phyloP scores from a whole-genome alignment of 805 yeast genomes.

The Babjeviella inositovora region DNA sequence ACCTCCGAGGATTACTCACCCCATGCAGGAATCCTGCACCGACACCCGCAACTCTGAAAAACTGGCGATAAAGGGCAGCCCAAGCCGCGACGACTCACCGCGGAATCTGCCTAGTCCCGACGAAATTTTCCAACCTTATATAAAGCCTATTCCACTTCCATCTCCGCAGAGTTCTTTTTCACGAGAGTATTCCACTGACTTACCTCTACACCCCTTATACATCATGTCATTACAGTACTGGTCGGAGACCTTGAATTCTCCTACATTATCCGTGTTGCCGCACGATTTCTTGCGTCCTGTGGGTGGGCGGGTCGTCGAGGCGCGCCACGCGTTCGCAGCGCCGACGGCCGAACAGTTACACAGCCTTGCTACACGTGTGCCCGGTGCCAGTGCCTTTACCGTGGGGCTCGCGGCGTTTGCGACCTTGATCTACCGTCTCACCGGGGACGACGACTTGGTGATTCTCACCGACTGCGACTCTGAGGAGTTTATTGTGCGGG shows the following conservation, averaged over 20 bases:
- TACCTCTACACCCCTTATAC: no score
- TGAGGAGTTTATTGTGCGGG: conserved; percentile 44
- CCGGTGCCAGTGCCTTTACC: conserved; percentile 17
- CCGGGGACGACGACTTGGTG: conserved; percentile 93
- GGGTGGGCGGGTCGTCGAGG: conserved; percentile 50
- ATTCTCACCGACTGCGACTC: conserved; percentile 48
- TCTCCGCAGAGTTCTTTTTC: no score
- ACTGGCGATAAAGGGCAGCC: no score
- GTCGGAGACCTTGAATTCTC: conserved; percentile 52
- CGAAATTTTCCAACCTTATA: no score
- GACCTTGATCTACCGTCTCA: conserved; percentile 57
- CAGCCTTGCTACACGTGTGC: conserved; percentile 1
- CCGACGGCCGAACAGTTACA: conserved; percentile 3
- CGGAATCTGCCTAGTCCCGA: no score
- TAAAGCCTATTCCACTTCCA: no score
- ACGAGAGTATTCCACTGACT: no score
- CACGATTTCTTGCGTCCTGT: conserved; percentile 74
- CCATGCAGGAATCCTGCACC: no score
- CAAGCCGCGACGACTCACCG: no score
- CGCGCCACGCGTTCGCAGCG: conserved; percentile 21
- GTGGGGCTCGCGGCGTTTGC: conserved; percentile 52
- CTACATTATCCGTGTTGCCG: conserved; percentile 79
- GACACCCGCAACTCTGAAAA: no score
- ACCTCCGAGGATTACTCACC: no score
- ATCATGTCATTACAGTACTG: conserved; percentile 35